Evolutionary conservation across 1,284 basidiomycete genomes (phyloP), one percentile per base, ranked within the genome.

Genomic region (Uromyces viciae-fabae): DNA sequence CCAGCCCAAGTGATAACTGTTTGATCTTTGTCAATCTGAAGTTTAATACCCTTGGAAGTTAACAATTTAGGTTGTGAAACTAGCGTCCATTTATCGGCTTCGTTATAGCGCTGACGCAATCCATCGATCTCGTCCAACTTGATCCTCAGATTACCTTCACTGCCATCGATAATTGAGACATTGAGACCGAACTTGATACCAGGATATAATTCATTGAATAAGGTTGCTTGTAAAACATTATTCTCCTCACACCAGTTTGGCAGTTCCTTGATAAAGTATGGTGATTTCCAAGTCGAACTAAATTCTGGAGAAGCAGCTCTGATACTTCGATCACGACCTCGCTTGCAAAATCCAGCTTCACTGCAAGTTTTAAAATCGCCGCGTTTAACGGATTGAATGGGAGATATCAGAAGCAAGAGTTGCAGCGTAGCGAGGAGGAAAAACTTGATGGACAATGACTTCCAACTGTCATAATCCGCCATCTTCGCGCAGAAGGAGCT

Each of bases 341-440:
- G 89, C 68, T 93, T 90, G 88, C 95, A 97, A 88, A 98, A 97
- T 19, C 92, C 93, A 0, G 93, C 90, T 86, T 97, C 93, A 25
- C 89, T 89, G 85, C 95, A 97, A 82, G 91, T 93, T 87, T 96
- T 97, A 89, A 95, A 97, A 86, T 97, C 93, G 82, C 91, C 89
- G 54, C 88, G 85, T 84, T 89, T 89, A 81, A 88, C 87, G 5
- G 85, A 87, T 1, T 28, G 19, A 15, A 46, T 22, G 19, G 54
- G 78, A 28, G 60, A 58, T 5, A 71, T 56, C 1, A 74, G n/a
- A 25, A 72, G 49, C 4, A 72, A 15, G 3, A 54, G 49, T 33
- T 46, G 36, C 25, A 72, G 17, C 15, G n/a, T 36, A 1, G 31
- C 25, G 42, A 72, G 22, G 7, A 72, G 3, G 25, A 71, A 5